A percentile compares a stretch with the other conserved stretches of the same genome.
Evolutionary conservation across 371 early-diverging fungal species (phyloP).

Genomic region (Apophysomyces variabilis): DNA sequence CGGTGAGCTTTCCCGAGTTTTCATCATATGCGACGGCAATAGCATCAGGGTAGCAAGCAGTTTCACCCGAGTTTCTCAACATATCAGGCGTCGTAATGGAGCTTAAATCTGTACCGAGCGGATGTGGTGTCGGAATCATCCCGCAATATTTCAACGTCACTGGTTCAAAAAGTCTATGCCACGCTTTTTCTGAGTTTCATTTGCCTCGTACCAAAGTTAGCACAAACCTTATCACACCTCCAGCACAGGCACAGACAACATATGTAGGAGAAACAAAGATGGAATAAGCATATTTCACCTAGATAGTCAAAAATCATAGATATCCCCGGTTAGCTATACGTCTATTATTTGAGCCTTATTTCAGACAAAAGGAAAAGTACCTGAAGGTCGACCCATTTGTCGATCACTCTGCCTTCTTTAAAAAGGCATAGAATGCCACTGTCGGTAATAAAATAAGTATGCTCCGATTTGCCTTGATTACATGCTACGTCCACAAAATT

Average conservation of each 20-base stretch:
- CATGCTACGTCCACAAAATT: slow-evolving; percentile 75
- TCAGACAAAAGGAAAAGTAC: slow-evolving; percentile 26
- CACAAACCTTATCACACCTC: slow-evolving; percentile 69
- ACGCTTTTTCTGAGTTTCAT: slow-evolving; percentile 8
- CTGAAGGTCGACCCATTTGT: slow-evolving; percentile 84
- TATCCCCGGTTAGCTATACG: too few relatives aligned
- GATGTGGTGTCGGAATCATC: slow-evolving; percentile 76
- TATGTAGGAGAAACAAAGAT: slow-evolving; percentile 63
- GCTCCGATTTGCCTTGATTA: slow-evolving; percentile 46
- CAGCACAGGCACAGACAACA: slow-evolving; percentile 76
- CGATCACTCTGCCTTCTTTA: slow-evolving; percentile 66
- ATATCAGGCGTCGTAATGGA: slow-evolving; percentile 41
- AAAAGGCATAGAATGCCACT: slow-evolving; percentile 74
- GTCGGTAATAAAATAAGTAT: slow-evolving; percentile 72
- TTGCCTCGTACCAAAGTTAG: background rate
- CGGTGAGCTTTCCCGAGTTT: slow-evolving; percentile 49
- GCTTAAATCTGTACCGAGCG: slow-evolving; percentile 68
- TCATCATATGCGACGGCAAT: slow-evolving; percentile 59
- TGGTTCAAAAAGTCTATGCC: slow-evolving; percentile 70
- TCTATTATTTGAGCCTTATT: too few relatives aligned
- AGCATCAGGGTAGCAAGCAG: slow-evolving; percentile 63
- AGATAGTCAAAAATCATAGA: background rate
- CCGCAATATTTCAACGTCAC: slow-evolving; percentile 70
- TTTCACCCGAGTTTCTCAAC: slow-evolving; percentile 30
- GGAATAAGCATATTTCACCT: slow-evolving; percentile 70